Percentiles rank a stretch among this genome's conserved stretches.
These are phyloP conservation scores for Quercus tomentella DNA, from an alignment of 331 rosid species.

Conservation along the genomic window DNA sequence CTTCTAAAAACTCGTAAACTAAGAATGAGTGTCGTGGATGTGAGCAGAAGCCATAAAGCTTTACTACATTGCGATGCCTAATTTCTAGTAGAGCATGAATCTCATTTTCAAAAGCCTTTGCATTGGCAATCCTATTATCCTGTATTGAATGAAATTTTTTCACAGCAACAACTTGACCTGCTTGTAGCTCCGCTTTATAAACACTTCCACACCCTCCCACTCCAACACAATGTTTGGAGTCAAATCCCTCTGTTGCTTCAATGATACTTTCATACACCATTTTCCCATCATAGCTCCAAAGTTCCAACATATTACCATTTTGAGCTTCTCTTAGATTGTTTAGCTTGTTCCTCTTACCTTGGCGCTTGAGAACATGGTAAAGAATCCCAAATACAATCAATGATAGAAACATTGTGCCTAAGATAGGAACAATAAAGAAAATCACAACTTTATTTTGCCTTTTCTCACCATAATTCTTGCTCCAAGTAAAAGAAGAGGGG, in stretches of 20 bases:
- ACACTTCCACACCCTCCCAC: neutral
- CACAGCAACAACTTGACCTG: neutral
- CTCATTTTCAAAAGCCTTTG: neutral
- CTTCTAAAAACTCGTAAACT: neutral
- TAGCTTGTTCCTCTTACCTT: neutral
- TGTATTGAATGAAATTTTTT: neutral
- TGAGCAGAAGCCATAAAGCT: too few species aligned
- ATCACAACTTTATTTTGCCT: neutral
- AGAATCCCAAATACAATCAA: neutral
- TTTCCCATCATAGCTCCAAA: too few species aligned
- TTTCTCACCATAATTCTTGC: neutral
- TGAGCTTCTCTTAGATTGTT: neutral
- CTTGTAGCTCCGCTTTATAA: neutral
- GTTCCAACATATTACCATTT: fast-evolving
- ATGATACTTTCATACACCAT: too few species aligned
- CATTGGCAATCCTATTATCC: neutral
- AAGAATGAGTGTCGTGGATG: neutral
- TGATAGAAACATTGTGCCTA: slow-evolving; percentile 11
- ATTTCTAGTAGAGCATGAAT: neutral
- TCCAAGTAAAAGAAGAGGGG: neutral
- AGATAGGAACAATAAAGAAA: neutral
- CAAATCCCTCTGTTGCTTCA: neutral
- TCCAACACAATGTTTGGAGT: neutral
- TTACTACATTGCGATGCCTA: neutral
- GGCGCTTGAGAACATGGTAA: neutral